These are phyloP conservation scores for Pythium oligandrum DNA, from an alignment of 352 stramenopile genomes.

Conservation along the genomic window DNA sequence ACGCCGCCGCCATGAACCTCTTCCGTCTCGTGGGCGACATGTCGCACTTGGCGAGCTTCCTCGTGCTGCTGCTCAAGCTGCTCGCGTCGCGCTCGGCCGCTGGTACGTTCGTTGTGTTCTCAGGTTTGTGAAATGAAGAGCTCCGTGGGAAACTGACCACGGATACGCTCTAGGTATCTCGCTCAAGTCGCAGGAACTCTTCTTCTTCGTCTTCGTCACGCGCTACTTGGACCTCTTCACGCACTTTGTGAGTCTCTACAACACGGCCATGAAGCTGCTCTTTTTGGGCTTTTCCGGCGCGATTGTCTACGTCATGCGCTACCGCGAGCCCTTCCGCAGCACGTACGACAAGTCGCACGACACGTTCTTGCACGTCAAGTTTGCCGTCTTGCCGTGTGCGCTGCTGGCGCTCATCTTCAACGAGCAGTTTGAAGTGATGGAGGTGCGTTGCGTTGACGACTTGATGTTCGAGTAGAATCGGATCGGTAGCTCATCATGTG, in stretches of 20 bases:
- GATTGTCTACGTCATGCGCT: constrained; percentile 98
- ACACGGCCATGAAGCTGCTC: constrained; percentile 98
- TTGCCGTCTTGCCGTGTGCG: constrained; percentile 94
- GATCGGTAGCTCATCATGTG: no score
- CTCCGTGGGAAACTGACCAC: no score
- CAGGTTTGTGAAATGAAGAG: no score
- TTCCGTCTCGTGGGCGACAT: constrained; percentile 99
- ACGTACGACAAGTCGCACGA: constrained; percentile 99
- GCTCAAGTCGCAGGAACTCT: constrained; percentile 99
- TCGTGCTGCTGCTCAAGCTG: constrained; percentile 97
- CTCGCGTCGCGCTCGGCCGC: constrained; percentile 76
- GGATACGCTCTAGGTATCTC: constrained; percentile 88
- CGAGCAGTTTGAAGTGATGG: constrained; percentile 88
- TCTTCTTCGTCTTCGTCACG: constrained; percentile 98
- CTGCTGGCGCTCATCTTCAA: constrained; percentile 96
- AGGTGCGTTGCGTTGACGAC: constrained; percentile 19
- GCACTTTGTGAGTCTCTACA: constrained; percentile 95
- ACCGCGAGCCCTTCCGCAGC: constrained; percentile 94
- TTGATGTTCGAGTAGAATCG: constrained; percentile 5
- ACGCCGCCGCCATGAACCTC: constrained; percentile 82
- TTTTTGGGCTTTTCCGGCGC: constrained; percentile 96
- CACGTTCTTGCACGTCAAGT: constrained; percentile 98
- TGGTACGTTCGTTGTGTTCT: constrained; percentile 26
- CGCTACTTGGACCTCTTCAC: constrained; percentile 99
- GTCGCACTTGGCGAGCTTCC: constrained; percentile 98